Evolutionary conservation across 139 green algal genomes (phyloP).

Genomic region (Pycnococcus provasolii): DNA sequence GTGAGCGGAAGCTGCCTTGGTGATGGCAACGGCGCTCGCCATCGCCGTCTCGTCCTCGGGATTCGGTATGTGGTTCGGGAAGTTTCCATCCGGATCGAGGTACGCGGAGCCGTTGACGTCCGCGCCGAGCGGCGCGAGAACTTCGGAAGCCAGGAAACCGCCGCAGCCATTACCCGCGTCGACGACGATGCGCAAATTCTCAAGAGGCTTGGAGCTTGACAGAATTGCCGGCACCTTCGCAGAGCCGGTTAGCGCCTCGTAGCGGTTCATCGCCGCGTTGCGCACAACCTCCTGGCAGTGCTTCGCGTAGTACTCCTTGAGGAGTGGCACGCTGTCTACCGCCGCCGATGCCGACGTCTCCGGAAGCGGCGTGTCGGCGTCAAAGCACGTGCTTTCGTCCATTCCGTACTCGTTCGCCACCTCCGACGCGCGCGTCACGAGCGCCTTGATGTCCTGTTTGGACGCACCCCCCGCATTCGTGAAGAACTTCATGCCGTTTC

Average conservation of each 20-base stretch:
- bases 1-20: constrained; percentile 51
- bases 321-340: not conserved
- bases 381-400: constrained; percentile 2
- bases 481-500: constrained; percentile 64
- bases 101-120: constrained; percentile 70
- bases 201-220: constrained; percentile 9
- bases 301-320: not conserved
- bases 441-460: constrained; percentile 64
- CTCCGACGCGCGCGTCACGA: too few species aligned
- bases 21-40: constrained; percentile 39
- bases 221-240: too few species aligned
- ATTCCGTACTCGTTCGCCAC: not conserved
- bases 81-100: constrained; percentile 83
- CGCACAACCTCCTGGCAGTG: constrained; percentile 1
- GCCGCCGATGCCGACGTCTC: not conserved
- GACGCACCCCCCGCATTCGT: constrained; percentile 52
- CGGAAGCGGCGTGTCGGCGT: not conserved
- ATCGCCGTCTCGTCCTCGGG: constrained; percentile 85
- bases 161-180: constrained; percentile 77
- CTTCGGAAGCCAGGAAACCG: constrained; percentile 74
- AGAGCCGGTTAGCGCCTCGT: not conserved
- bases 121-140: constrained; percentile 81
- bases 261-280: not conserved
- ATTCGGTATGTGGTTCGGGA: constrained; percentile 91
- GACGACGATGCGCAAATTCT: constrained; percentile 39